Evolutionary conservation across 2,329 filamentous ascomycete species (phyloP), one percentile per base, ranked within the genome.

Genomic region (Aspergillus fumigatiaffinis): DNA sequence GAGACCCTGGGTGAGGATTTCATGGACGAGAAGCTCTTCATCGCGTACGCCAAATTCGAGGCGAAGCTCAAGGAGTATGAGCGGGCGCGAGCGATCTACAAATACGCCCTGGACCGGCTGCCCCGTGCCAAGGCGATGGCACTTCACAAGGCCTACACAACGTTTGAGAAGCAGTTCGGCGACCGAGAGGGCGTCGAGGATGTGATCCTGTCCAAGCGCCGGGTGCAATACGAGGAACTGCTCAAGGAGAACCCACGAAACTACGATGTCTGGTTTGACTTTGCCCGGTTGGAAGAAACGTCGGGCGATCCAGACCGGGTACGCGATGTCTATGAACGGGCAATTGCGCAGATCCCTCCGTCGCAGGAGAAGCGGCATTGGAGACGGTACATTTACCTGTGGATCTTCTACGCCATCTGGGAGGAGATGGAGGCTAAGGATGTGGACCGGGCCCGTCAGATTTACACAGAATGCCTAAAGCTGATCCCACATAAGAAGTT

Each of bases 251-350:
- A 96, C 68, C 86, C 92, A 1, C 94, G 95, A 69, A 97, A 97
- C 74, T 99, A 99, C 79, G 94, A 99, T 70, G 84, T 87, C 12
- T 99, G 94, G 94, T 93, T 99, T 66, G 94, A 97, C 74, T 96
- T 93, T 73, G 92, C 92, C 26, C 84, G 90, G 7, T 79, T 99
- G 6, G 94, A 99, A 73, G 94, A 99, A 75, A 85, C 86, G 0
- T 87, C 90, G 1, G 90, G 90, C 8, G 90, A 97, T 70, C 77
- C 84, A 0, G 92, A 96, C 62, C 86, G 90, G 46, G 88, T 96
- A 1, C 86, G 94, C 35, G 94, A 99, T 64, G 87, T 96, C 14
- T 99, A 97, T 75, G 94, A 99, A 76, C 85, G 92, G 66, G 94
- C 94, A 1, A 96, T 99, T 65, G 92, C 94, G 4, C 93, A 99